phyloP scores from a whole-genome alignment of 1,284 basidiomycete genomes.

The Wallemia hederae region DNA sequence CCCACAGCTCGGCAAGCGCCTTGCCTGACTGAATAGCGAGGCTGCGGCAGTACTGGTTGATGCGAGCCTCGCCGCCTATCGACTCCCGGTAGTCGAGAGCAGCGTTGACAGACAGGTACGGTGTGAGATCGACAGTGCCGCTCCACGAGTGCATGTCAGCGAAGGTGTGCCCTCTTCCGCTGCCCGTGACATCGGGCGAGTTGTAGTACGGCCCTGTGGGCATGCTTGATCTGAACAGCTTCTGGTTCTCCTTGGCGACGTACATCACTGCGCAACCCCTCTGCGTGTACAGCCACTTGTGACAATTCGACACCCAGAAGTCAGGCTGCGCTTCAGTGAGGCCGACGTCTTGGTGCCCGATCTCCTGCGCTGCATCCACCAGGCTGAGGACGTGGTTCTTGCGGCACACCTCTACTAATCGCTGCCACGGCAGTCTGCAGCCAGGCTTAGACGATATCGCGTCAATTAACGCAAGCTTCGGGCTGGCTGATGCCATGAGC shows the following conservation, averaged over 20 bases:
- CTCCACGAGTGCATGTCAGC: neutral
- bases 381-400: constrained; percentile 36
- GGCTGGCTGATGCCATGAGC: constrained; percentile 11
- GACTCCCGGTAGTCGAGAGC: constrained; percentile 8
- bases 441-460: constrained; percentile 40
- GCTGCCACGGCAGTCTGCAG: constrained; percentile 44
- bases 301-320: constrained; percentile 9
- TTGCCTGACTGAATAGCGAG: constrained; percentile 8
- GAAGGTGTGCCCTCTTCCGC: neutral
- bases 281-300: constrained; percentile 9
- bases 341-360: constrained; percentile 24
- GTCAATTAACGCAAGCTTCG: constrained; percentile 43
- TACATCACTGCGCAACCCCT: constrained; percentile 12
- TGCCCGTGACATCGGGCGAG: neutral
- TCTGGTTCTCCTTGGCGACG: constrained; percentile 2
- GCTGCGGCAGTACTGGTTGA: constrained; percentile 7
- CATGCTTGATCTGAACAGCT: neutral
- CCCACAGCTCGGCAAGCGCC: constrained; percentile 6
- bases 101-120: neutral
- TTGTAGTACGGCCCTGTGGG: neutral
- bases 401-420: constrained; percentile 36
- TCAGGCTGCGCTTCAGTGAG: constrained; percentile 9
- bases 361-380: constrained; percentile 57
- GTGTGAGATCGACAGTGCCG: neutral
- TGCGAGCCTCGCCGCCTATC: constrained; percentile 9